These are phyloP conservation scores for Stemphylium lycopersici DNA, from an alignment of 2,329 filamentous ascomycete species.

Conservation along the genomic window DNA sequence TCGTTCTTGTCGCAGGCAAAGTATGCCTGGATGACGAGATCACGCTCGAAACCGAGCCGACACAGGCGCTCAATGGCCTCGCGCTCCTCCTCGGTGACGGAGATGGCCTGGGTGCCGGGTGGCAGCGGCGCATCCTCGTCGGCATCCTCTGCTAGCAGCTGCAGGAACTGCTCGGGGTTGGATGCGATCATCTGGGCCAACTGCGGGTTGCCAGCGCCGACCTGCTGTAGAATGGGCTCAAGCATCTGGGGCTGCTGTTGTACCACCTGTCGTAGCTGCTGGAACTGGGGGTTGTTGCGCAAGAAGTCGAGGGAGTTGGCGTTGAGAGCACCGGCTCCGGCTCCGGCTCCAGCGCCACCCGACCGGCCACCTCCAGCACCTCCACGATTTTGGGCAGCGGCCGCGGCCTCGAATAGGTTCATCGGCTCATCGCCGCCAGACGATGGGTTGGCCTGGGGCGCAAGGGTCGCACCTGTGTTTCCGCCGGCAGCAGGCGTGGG, in stretches of 20 bases:
- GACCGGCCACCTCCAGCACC: conserved; percentile 51
- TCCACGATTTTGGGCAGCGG: conserved; percentile 64
- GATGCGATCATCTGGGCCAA: conserved; percentile 89
- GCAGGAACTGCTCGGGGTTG: conserved; percentile 92
- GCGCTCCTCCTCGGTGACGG: conserved; percentile 92
- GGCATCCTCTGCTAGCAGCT: conserved; percentile 84
- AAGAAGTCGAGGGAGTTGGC: conserved; percentile 89
- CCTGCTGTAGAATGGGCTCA: conserved; percentile 95
- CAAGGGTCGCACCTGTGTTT: conserved; percentile 12
- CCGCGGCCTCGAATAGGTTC: conserved; percentile 92
- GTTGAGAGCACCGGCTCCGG: conserved; percentile 57
- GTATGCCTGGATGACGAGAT: conserved; percentile 95
- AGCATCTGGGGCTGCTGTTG: conserved; percentile 99
- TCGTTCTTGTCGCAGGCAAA: conserved; percentile 99
- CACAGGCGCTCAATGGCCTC: conserved; percentile 96
- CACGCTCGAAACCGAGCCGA: conserved; percentile 88
- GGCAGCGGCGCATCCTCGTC: conserved; percentile 85
- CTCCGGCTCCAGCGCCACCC: conserved; percentile 57
- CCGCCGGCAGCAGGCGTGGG: conserved; percentile 50
- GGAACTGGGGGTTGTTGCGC: conserved; percentile 94
- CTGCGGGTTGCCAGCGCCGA: conserved; percentile 92
- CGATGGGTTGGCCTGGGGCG: conserved; percentile 53
- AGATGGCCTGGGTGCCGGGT: conserved; percentile 86
- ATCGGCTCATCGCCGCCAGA: conserved; percentile 68
- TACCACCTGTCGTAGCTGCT: conserved; percentile 94